Evolutionary conservation across 768 basidiomycete species (phyloP).

Genomic region (Rhodotorula babjevae): DNA sequence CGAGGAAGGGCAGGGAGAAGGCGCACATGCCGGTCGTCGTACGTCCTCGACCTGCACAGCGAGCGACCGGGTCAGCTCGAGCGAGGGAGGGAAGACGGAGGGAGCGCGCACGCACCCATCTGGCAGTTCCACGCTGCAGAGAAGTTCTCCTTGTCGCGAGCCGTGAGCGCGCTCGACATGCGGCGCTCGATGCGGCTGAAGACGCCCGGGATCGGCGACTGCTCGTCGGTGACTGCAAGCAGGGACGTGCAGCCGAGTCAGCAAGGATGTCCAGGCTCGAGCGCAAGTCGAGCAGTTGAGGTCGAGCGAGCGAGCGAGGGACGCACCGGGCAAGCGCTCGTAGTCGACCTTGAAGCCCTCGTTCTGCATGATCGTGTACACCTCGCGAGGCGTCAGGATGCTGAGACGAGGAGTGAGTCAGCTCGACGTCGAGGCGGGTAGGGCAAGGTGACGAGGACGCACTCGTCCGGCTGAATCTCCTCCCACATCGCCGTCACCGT

Average conservation of each 20-base stretch:
- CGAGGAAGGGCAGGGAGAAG: constrained; percentile 7
- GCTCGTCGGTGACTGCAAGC: constrained; percentile 94
- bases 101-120: constrained; percentile 66
- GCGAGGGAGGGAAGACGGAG: too few species aligned
- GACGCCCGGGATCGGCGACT: constrained; percentile 85
- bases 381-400: constrained; percentile 67
- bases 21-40: constrained; percentile 83
- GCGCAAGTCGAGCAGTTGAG: constrained; percentile 50
- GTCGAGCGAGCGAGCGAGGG: constrained; percentile 56
- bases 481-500: constrained; percentile 94
- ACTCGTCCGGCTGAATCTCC: constrained; percentile 54
- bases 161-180: constrained; percentile 52
- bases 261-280: too few species aligned
- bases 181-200: constrained; percentile 72
- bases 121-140: constrained; percentile 79
- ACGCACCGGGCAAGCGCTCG: constrained; percentile 28
- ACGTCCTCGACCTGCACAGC: constrained; percentile 47
- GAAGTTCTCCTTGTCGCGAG: background rate
- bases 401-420: constrained; percentile 48
- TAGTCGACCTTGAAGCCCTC: constrained; percentile 69
- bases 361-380: constrained; percentile 42
- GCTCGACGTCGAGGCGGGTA: background rate
- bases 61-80: too few species aligned
- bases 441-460: background rate
- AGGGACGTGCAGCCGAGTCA: too few species aligned